phyloP scores from a whole-genome alignment of 2,329 filamentous ascomycete species.

The Pestalotiopsis sp. region DNA sequence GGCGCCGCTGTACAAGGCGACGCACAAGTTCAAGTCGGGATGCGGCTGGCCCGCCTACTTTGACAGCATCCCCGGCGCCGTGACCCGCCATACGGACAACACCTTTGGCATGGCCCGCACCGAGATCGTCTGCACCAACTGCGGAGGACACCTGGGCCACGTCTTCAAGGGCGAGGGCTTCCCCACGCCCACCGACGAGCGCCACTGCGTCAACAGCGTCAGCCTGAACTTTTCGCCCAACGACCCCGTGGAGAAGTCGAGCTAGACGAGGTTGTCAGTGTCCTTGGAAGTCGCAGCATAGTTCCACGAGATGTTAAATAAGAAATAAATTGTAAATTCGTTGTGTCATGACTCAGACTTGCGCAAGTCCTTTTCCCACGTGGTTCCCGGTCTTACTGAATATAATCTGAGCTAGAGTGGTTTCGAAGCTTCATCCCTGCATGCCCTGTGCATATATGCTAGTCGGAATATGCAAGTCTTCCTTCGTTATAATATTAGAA shows the following conservation, averaged over 20 bases:
- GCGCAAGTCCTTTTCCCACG: too few relatives aligned
- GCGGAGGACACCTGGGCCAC: conserved; percentile 88
- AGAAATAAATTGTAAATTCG: too few relatives aligned
- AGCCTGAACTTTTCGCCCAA: conserved; percentile 80
- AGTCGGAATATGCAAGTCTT: too few relatives aligned
- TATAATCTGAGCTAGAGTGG: too few relatives aligned
- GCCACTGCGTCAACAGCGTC: conserved; percentile 95
- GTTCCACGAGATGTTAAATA: too few relatives aligned
- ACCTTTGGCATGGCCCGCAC: conserved; percentile 82
- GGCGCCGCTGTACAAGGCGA: conserved; percentile 87
- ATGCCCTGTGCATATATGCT: too few relatives aligned
- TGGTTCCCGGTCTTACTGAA: too few relatives aligned
- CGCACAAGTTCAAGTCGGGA: conserved; percentile 93
- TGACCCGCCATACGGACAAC: conserved; percentile 78
- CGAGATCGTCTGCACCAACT: conserved; percentile 94
- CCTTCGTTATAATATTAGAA: too few relatives aligned
- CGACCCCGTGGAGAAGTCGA: conserved; percentile 38
- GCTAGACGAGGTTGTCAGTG: neutral
- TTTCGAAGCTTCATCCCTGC: too few relatives aligned
- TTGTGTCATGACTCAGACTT: too few relatives aligned
- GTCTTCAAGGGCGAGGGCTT: conserved; percentile 91
- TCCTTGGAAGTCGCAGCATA: too few relatives aligned
- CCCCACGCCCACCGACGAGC: conserved; percentile 85
- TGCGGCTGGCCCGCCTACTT: conserved; percentile 99
- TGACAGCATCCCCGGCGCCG: conserved; percentile 89